Evolutionary conservation across 2,329 filamentous ascomycete species (phyloP).

Genomic region (Penicillium decumbens): DNA sequence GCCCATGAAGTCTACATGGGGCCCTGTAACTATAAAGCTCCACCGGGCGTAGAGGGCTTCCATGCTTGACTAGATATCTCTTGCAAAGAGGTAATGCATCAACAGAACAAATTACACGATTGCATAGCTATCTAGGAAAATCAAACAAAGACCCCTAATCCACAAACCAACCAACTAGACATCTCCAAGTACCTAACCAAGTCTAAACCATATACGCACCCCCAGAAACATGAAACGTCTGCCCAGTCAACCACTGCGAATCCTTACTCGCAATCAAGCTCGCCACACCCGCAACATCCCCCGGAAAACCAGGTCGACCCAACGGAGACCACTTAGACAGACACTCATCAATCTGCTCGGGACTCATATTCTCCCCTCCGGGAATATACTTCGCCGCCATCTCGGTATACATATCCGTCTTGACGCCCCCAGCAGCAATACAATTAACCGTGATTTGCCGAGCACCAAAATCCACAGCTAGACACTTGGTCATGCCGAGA

Average conservation of each 20-base stretch:
- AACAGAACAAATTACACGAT: too few relatives aligned
- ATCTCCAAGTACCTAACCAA: too few relatives aligned
- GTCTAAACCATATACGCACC: slow-evolving; percentile 19
- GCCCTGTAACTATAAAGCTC: too few relatives aligned
- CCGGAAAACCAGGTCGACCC: slow-evolving; percentile 16
- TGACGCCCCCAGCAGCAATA: slow-evolving; percentile 23
- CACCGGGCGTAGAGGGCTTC: too few relatives aligned
- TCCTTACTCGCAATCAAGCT: slow-evolving; percentile 22
- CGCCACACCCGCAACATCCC: slow-evolving; percentile 20
- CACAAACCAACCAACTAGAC: too few relatives aligned
- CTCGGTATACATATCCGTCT: slow-evolving; percentile 23
- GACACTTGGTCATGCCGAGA: slow-evolving; percentile 23
- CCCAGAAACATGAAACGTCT: slow-evolving; percentile 22
- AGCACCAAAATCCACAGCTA: slow-evolving; percentile 20
- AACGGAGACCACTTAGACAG: slow-evolving; percentile 23
- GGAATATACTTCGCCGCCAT: slow-evolving; percentile 20
- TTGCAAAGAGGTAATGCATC: too few relatives aligned
- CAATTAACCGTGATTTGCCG: slow-evolving; percentile 24
- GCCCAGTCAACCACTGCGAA: slow-evolving; percentile 25
- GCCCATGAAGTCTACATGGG: too few relatives aligned
- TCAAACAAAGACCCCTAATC: too few relatives aligned
- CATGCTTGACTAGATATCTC: too few relatives aligned
- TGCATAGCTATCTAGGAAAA: too few relatives aligned
- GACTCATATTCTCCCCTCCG: slow-evolving; percentile 17
- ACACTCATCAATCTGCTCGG: slow-evolving; percentile 15